Conservation (phyloP, 306 rosid genomes). For the Cucurbita ficifolia region DNA sequence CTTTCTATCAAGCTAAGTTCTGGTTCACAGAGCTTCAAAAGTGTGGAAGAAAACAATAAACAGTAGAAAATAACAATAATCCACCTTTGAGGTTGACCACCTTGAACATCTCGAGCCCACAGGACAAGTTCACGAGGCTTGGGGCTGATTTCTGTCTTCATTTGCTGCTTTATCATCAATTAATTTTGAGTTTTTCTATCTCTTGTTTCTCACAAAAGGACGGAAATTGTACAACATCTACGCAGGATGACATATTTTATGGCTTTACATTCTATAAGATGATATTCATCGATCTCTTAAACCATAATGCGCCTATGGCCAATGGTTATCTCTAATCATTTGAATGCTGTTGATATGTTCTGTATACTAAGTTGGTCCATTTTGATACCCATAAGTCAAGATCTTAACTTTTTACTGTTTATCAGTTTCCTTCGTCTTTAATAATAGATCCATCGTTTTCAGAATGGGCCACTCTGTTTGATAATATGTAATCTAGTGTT, state of each 20-base stretch:
- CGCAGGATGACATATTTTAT: conserved; percentile 18
- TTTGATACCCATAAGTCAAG: background rate
- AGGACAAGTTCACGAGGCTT: conserved; percentile 32
- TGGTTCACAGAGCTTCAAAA: background rate
- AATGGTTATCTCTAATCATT: background rate
- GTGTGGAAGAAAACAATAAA: conserved; percentile 14
- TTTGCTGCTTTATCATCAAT: conserved; percentile 22
- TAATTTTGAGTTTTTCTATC: conserved; percentile 24
- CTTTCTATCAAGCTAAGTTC: background rate
- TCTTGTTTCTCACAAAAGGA: conserved; percentile 9
- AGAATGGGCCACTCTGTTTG: conserved; percentile 5
- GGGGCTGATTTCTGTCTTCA: conserved; percentile 23
- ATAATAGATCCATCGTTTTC: background rate
- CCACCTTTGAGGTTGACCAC: conserved; percentile 28
- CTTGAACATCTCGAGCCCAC: conserved; percentile 13
- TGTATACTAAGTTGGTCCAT: background rate
- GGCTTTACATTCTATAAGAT: conserved; percentile 11
- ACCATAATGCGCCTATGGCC: background rate
- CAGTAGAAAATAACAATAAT: conserved; percentile 8
- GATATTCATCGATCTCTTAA: background rate
- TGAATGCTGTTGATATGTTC: background rate
- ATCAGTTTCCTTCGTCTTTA: background rate
- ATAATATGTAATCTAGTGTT: background rate
- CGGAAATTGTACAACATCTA: conserved; percentile 19
- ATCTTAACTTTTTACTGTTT: background rate